Base-by-base conservation (phyloP, 495 filamentous ascomycete species). In the Trypethelium eluteriae region DNA sequence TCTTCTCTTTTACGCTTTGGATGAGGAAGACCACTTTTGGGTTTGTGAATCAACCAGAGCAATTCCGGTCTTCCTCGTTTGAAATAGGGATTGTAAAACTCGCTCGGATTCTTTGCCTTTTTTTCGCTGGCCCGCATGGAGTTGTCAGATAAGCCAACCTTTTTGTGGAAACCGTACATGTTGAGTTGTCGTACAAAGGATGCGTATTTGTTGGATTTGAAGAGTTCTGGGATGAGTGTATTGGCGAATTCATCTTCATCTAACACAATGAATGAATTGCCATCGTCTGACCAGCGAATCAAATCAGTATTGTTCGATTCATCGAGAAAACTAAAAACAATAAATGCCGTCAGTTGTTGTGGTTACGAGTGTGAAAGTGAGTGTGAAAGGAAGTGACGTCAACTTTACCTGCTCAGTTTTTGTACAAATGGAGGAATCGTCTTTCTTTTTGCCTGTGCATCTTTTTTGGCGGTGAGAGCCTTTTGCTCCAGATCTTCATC, bases 101-200 rank as follows among this genome's bases (percentile, higher is more conserved):
- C 93, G 81, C 93, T 97, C 2, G 94, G 94, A 57, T 91, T 96
- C 77, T 98, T 98, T 11, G 70, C 65, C 32, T 68, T 69, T 65
- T 91, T 86, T 76, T 98, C 93, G 75, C 92, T 96, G 38, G 95
- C 92, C 68, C 92, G 90, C 88, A 98, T 94, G 0, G 93, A 97
- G 74, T 96, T 96, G 76, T 98, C 94, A 6, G 92, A 94, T 35
- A 99, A 84, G 2, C 94, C 94, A 10, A 99, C 95, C 63, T 93
- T 91, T 80, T 99, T 99, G 76, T 99, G 94, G 74, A 99, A 99
- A 7, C 94, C 94, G 75, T 99, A 98, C 94, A 98, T 98, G 73
- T 98, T 98, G 68, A 98, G 82, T 74, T 98, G 94, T 10, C 94
- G 90, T 36, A 99, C 94, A 72, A 99, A 99, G 1, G 95, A 98